A percentile compares a stretch with the other conserved stretches of the same genome.
Conservation (phyloP, 2,329 filamentous ascomycete species). For the Aspergillus glaucus region DNA sequence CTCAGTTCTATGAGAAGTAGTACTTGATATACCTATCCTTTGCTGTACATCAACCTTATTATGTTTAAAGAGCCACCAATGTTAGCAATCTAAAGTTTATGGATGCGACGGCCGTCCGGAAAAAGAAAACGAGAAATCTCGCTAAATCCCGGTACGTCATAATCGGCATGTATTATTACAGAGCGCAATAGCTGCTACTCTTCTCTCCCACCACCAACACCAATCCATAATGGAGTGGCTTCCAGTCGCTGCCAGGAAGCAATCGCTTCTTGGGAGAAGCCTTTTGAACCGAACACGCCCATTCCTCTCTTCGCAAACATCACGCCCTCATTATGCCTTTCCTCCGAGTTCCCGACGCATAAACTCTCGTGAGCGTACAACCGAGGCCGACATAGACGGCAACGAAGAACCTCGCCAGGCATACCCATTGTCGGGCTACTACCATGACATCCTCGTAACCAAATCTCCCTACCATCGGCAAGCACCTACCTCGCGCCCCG, state of each 20-base stretch:
- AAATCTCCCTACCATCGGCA: constrained; percentile 18
- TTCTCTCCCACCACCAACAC: background rate
- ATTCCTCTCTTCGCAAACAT: constrained; percentile 1
- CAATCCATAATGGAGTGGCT: constrained; percentile 22
- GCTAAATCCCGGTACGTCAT: background rate
- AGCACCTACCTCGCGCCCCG: constrained; percentile 12
- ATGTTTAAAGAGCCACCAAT: too few species aligned
- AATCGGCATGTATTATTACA: background rate
- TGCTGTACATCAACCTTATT: too few species aligned
- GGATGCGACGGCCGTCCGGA: background rate
- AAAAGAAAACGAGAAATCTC: background rate
- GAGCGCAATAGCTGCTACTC: background rate
- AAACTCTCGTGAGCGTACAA: constrained; percentile 11
- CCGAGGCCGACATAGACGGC: constrained; percentile 9
- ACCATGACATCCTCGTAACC: constrained; percentile 36
- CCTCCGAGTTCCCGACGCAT: constrained; percentile 15
- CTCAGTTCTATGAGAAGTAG: background rate
- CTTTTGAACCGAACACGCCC: background rate
- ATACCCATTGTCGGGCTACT: constrained; percentile 39
- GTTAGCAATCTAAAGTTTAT: background rate
- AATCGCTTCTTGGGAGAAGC: constrained; percentile 11
- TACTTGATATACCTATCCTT: background rate
- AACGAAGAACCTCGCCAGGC: constrained; percentile 22
- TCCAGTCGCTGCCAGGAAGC: constrained; percentile 10
- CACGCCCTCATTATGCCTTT: constrained; percentile 13